These are phyloP conservation scores for Chaetomiaceae sp. DNA, from an alignment of 2,329 filamentous ascomycete genomes.

Conservation along the genomic window DNA sequence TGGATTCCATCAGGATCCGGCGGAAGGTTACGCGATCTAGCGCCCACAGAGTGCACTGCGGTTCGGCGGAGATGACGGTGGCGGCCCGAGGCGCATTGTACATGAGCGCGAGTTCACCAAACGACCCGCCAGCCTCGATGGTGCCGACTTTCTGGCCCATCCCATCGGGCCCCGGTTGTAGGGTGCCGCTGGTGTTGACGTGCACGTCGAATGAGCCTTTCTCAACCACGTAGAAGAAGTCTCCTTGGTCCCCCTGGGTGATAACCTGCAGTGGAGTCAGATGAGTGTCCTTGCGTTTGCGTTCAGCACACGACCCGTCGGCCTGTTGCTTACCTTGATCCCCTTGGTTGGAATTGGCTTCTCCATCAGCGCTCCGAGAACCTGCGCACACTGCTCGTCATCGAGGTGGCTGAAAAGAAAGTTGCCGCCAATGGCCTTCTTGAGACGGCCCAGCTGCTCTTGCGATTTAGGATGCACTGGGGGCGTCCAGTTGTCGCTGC, in stretches of 20 bases:
- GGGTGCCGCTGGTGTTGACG: constrained; percentile 69
- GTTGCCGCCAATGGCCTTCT: constrained; percentile 76
- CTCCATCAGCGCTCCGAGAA: constrained; percentile 85
- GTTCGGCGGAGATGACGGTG: constrained; percentile 78
- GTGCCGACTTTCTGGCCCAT: constrained; percentile 75
- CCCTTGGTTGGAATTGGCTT: constrained; percentile 92
- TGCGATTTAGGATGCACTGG: constrained; percentile 76
- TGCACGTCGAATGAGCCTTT: constrained; percentile 85
- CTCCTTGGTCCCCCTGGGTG: constrained; percentile 87
- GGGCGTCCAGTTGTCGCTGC: constrained; percentile 83
- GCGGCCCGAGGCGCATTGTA: constrained; percentile 96
- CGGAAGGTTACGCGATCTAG: constrained; percentile 95
- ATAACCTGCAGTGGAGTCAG: constrained; percentile 62
- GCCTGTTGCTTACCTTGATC: constrained; percentile 49
- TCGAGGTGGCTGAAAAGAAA: constrained; percentile 93
- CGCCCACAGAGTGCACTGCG: constrained; percentile 80
- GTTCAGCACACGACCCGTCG: background rate
- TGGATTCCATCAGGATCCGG: constrained; percentile 95
- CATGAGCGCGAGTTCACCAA: constrained; percentile 96
- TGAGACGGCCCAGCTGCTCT: constrained; percentile 75
- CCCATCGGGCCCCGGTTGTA: constrained; percentile 75
- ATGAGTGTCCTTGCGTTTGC: background rate
- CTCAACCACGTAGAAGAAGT: constrained; percentile 97
- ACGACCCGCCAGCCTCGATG: constrained; percentile 84
- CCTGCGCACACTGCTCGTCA: constrained; percentile 82